Evolutionary conservation across 768 basidiomycete genomes (phyloP).

Genomic region (Leccinum subgranulosum): DNA sequence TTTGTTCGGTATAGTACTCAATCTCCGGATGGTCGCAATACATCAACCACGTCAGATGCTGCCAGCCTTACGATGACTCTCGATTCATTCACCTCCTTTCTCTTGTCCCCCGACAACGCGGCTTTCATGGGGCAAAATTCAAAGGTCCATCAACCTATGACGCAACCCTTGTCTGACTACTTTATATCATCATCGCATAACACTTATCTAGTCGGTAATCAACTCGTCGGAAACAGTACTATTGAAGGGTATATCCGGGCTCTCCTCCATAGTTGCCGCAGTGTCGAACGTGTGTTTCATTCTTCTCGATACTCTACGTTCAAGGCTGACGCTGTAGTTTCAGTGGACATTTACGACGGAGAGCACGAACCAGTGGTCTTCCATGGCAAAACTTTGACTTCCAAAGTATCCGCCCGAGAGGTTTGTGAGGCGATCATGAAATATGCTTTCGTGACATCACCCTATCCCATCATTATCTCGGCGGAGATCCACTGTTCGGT

Average conservation of each 20-base stretch:
- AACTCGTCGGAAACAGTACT: conserved; percentile 84
- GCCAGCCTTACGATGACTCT: conserved; percentile 38
- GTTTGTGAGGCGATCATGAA: conserved; percentile 80
- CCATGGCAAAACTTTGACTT: conserved; percentile 87
- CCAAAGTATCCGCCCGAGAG: conserved; percentile 76
- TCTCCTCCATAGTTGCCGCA: conserved; percentile 84
- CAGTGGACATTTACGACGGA: conserved; percentile 93
- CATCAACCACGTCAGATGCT: conserved; percentile 2
- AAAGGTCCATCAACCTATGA: conserved; percentile 80
- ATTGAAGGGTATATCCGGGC: conserved; percentile 93
- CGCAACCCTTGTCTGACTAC: conserved; percentile 81
- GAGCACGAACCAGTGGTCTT: conserved; percentile 81
- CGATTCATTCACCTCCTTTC: conserved; percentile 73
- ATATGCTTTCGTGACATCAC: conserved; percentile 88
- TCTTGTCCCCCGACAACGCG: conserved; percentile 76
- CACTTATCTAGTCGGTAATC: conserved; percentile 85
- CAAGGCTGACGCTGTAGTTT: not conserved
- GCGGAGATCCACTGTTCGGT: conserved; percentile 87
- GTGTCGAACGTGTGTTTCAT: conserved; percentile 77
- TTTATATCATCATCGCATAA: conserved; percentile 90
- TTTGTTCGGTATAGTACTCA: conserved; percentile 36
- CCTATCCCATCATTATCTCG: conserved; percentile 90
- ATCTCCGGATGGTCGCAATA: not conserved
- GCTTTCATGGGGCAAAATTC: conserved; percentile 51
- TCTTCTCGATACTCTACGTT: not conserved